These are phyloP conservation scores for Fusarium lyarnte DNA, from an alignment of 2,329 filamentous ascomycete species.

Conservation along the genomic window DNA sequence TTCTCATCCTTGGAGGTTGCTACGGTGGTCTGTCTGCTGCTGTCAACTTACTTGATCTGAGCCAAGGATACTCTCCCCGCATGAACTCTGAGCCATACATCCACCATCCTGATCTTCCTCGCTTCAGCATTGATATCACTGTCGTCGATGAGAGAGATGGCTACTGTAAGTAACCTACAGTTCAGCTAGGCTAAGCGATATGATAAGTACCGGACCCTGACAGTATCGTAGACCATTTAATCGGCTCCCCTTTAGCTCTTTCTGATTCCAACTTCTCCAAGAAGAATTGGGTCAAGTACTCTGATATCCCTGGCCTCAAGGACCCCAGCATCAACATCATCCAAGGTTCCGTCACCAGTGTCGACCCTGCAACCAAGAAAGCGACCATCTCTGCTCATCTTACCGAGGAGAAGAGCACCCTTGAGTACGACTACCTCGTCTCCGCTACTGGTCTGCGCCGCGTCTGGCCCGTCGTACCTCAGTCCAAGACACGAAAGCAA, in stretches of 20 bases:
- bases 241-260: conserved; percentile 78
- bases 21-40: conserved; percentile 76
- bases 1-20: conserved; percentile 76
- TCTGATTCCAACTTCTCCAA: conserved; percentile 69
- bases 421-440: conserved; percentile 79
- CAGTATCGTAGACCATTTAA: conserved; percentile 70
- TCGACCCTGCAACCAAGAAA: conserved; percentile 69
- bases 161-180: conserved; percentile 68
- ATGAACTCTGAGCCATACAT: conserved; percentile 49
- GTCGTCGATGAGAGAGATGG: conserved; percentile 84
- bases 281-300: conserved; percentile 76
- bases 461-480: conserved; percentile 77
- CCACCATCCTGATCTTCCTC: conserved; percentile 54
- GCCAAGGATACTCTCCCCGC: conserved; percentile 64
- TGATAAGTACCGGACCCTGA: conserved; percentile 5
- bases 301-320: conserved; percentile 73
- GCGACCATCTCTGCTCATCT: conserved; percentile 64
- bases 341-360: conserved; percentile 69
- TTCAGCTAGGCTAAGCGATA: neutral
- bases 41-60: conserved; percentile 74
- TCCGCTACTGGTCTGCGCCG: conserved; percentile 75
- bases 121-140: conserved; percentile 72
- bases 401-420: conserved; percentile 53
- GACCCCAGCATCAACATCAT: conserved; percentile 69
- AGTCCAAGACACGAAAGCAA: conserved; percentile 67